Base-by-base conservation (phyloP, 306 rosid genomes). In the Prunus mume region DNA sequence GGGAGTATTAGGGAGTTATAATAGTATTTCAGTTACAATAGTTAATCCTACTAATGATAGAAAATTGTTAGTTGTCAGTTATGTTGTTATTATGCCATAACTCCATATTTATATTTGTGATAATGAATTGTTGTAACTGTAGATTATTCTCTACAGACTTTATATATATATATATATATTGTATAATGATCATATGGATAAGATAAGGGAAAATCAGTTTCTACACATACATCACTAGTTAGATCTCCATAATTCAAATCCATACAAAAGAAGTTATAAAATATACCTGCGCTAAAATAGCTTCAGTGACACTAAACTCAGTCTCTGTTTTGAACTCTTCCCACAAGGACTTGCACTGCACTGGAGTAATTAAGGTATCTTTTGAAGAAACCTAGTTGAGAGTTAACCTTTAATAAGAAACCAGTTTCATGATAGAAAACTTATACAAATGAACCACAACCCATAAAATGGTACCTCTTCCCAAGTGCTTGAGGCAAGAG, bases 271-370 rank as follows among this genome's bases (percentile, higher is more conserved):
- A 56, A 58, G 30, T 66, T 79, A 67, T 38, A 46, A 58, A 19
- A 22, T 52, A 27, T 80, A 89, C 98, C 93, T 92, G 98, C 56
- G 95, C 97, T 0, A 95, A 74, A 85, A 94, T 84, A 72, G 98
- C 98, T 78, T 92, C 97, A 30, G 91, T 74, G 75, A 94, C 83
- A 50, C 84, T 75, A 79, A 87, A 92, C 84, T 90, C 96, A 0
- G 96, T 94, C 82, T 90, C 98, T 28, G 87, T 68, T 78, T 80
- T 93, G 84, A 92, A 92, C 74, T 88, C 96, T 82, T 93, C 86
- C 98, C 98, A 94, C 87, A 94, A 76, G 68, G 92, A 86, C 77
- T 90, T 94, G 88, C 98, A 92, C 66, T 86, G 96, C 68, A 84
- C 92, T 24, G 98, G 98, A 49, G 92, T 78, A 68, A 94, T 83